These are phyloP conservation scores for Candida nonsorbophila DNA, from an alignment of 805 yeast species.

Conservation along the genomic window DNA sequence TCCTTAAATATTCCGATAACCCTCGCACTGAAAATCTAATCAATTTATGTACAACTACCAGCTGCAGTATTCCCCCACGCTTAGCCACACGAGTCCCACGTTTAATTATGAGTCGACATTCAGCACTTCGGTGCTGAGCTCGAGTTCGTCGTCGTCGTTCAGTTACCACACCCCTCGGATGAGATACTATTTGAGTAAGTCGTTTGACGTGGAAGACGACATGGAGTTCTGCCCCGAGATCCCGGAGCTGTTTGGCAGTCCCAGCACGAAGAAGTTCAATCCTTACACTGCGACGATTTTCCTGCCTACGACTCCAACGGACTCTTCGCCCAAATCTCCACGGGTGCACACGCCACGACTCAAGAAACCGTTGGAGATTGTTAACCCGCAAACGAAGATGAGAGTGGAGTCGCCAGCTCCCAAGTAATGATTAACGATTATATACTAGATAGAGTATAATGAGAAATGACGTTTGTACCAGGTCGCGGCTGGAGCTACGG, in stretches of 20 bases:
- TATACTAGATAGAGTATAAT: too few species aligned
- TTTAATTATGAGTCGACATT: slow-evolving; percentile 15
- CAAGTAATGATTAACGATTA: slow-evolving; percentile 10
- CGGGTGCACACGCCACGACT: slow-evolving; percentile 52
- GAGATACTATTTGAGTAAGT: slow-evolving; percentile 52
- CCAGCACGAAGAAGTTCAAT: slow-evolving; percentile 49
- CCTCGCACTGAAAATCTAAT: too few species aligned
- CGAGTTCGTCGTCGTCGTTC: slow-evolving; percentile 24
- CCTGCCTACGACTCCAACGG: slow-evolving; percentile 34
- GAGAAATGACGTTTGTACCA: too few species aligned
- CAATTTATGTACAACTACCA: slow-evolving; percentile 30
- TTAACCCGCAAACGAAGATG: slow-evolving; percentile 57
- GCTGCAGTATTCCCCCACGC: slow-evolving; percentile 15
- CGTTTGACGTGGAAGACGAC: slow-evolving; percentile 60
- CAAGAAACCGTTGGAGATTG: slow-evolving; percentile 56
- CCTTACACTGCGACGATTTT: slow-evolving; percentile 64
- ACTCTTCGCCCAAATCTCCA: slow-evolving; percentile 26
- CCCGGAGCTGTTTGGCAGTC: slow-evolving; percentile 27
- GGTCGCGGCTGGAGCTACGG: too few species aligned
- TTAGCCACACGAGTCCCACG: slow-evolving; percentile 21
- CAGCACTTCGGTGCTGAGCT: slow-evolving; percentile 10
- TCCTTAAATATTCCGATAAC: too few species aligned
- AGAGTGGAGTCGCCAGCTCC: slow-evolving; percentile 48
- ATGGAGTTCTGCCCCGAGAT: slow-evolving; percentile 62
- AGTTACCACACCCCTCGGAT: slow-evolving; percentile 43